Conservation (phyloP, 768 basidiomycete genomes). For the Podaxis mareebaensis region DNA sequence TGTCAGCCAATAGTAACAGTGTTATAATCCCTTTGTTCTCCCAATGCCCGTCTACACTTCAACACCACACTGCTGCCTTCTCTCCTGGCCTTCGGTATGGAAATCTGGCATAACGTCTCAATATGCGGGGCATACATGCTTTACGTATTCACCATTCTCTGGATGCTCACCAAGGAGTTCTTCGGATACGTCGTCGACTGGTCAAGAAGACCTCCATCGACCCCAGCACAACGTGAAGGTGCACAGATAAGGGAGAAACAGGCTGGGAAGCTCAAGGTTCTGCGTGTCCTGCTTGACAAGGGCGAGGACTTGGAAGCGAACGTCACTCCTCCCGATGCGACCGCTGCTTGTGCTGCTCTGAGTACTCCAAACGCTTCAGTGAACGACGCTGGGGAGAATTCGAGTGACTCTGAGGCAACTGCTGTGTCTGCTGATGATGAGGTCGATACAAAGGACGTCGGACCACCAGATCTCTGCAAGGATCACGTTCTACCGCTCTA, state of each 20-base stretch:
- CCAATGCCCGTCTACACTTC: neutral
- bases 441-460: neutral
- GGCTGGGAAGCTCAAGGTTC: too few species aligned
- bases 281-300: neutral
- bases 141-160: neutral
- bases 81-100: neutral
- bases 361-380: neutral
- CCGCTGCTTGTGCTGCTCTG: neutral
- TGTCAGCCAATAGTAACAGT: neutral
- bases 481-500: conserved; percentile 3
- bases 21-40: neutral
- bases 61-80: neutral
- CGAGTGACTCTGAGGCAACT: neutral
- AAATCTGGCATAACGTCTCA: neutral
- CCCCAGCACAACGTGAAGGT: neutral
- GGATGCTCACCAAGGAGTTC: conserved; percentile 7
- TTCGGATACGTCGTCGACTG: neutral
- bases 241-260: too few species aligned
- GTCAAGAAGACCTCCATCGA: neutral
- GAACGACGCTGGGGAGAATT: neutral
- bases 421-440: neutral
- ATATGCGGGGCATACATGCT: conserved; percentile 3
- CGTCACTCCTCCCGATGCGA: neutral
- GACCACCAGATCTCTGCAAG: neutral
- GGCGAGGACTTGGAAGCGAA: conserved; percentile 10